Evolutionary conservation across 2,329 filamentous ascomycete genomes (phyloP).

Genomic region (Plenodomus biglobosus): DNA sequence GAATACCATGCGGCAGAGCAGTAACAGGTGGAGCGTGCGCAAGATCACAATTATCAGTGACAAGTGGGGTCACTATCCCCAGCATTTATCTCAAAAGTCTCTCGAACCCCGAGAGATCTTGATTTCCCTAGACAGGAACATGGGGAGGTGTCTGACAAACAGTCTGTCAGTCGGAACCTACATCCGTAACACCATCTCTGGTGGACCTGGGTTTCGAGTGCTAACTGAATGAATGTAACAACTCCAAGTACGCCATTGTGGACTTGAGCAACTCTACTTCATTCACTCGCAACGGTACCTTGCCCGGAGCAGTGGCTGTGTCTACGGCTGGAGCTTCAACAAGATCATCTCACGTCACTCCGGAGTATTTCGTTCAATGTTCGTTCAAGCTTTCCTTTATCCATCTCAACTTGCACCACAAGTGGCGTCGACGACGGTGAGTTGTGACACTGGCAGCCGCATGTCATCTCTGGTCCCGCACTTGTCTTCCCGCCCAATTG

Average conservation of each 20-base stretch:
- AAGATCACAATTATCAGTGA: not conserved
- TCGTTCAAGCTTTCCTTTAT: constrained; percentile 4
- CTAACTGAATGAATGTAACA: constrained; percentile 7
- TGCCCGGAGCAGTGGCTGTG: constrained; percentile 11
- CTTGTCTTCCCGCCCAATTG: constrained; percentile 4
- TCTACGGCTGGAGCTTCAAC: constrained; percentile 7
- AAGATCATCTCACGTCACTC: constrained; percentile 7
- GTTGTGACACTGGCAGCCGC: constrained; percentile 16
- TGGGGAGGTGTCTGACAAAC: constrained; percentile 8
- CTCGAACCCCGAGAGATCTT: not conserved
- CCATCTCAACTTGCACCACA: constrained; percentile 17
- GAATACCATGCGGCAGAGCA: not conserved
- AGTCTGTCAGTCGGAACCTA: constrained; percentile 3
- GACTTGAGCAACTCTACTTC: constrained; percentile 13
- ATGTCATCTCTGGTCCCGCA: constrained; percentile 8
- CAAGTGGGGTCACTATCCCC: not conserved
- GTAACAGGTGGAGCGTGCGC: not conserved
- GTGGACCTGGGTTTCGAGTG: not conserved
- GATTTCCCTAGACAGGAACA: not conserved
- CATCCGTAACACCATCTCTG: constrained; percentile 1
- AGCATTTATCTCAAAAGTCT: not conserved
- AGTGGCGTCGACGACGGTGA: constrained; percentile 13
- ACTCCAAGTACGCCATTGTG: not conserved
- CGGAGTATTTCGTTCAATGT: constrained; percentile 2
- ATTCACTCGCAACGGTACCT: constrained; percentile 23